Evolutionary conservation across 331 rosid genomes (phyloP).

Genomic region (Malus hybrid): DNA sequence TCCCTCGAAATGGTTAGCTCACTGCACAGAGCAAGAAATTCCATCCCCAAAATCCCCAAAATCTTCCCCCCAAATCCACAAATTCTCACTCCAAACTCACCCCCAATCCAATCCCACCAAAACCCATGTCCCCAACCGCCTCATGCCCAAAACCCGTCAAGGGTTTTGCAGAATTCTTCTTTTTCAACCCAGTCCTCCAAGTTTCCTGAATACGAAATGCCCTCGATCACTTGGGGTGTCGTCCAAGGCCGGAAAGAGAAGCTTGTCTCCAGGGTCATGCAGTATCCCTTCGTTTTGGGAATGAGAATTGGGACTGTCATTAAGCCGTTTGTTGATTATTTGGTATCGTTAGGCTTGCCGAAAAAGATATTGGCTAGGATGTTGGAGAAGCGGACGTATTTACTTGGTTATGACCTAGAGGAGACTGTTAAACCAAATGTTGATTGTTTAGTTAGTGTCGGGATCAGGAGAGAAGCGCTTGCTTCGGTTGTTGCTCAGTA

Average conservation of each 20-base stretch:
- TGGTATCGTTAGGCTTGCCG: constrained; percentile 58
- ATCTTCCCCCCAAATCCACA: constrained; percentile 4
- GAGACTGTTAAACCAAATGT: constrained; percentile 79
- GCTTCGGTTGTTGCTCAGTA: constrained; percentile 48
- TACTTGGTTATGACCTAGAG: constrained; percentile 64
- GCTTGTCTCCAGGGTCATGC: constrained; percentile 74
- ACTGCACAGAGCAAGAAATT: background rate
- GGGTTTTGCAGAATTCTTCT: constrained; percentile 35
- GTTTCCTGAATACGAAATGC: constrained; percentile 69
- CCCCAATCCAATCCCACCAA: constrained; percentile 8
- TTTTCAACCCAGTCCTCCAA: constrained; percentile 47
- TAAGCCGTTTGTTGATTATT: constrained; percentile 61
- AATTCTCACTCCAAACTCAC: background rate
- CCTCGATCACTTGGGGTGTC: constrained; percentile 84
- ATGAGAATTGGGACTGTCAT: constrained; percentile 88
- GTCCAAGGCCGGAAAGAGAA: constrained; percentile 87
- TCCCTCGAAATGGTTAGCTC: background rate
- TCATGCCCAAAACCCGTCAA: constrained; percentile 30
- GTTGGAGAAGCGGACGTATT: constrained; percentile 76
- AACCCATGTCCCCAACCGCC: constrained; percentile 13
- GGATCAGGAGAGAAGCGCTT: constrained; percentile 47
- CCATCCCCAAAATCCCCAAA: constrained; percentile 7
- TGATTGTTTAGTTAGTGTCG: constrained; percentile 64
- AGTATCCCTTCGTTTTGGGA: constrained; percentile 68
- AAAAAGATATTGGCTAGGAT: constrained; percentile 67